Conservation (phyloP, 805 yeast species). For the Ogataea haglerorum region DNA sequence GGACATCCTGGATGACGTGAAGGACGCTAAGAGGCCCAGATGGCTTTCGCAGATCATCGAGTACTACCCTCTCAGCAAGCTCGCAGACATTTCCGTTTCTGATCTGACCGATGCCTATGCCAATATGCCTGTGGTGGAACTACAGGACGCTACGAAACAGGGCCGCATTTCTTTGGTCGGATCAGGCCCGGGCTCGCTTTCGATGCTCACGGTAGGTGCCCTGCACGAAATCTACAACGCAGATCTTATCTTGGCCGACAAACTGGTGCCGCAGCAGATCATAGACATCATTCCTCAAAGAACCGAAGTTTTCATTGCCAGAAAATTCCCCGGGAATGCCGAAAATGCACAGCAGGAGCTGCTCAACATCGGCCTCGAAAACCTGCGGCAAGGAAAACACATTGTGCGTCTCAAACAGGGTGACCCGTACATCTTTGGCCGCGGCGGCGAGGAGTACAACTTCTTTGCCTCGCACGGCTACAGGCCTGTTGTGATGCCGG, state of each 20-base stretch:
- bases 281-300: slow-evolving; percentile 73
- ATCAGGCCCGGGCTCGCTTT: slow-evolving; percentile 88
- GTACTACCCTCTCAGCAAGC: slow-evolving; percentile 71
- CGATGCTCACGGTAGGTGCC: slow-evolving; percentile 82
- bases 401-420: slow-evolving; percentile 94
- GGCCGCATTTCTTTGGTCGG: slow-evolving; percentile 85
- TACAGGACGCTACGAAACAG: slow-evolving; percentile 10
- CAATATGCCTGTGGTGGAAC: background rate
- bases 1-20: slow-evolving; percentile 39
- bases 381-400: slow-evolving; percentile 59
- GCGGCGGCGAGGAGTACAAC: slow-evolving; percentile 89
- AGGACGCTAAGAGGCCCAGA: slow-evolving; percentile 59
- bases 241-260: slow-evolving; percentile 83
- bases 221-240: slow-evolving; percentile 75
- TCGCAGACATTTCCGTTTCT: slow-evolving; percentile 57
- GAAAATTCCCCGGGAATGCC: slow-evolving; percentile 96
- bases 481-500: slow-evolving; percentile 75
- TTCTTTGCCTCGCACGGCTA: slow-evolving; percentile 68
- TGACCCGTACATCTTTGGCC: slow-evolving; percentile 93
- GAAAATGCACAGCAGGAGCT: slow-evolving; percentile 89
- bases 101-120: slow-evolving; percentile 42
- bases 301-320: slow-evolving; percentile 79
- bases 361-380: slow-evolving; percentile 65
- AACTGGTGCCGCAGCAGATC: slow-evolving; percentile 86
- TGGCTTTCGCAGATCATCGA: slow-evolving; percentile 91